Evolutionary conservation across 2,329 filamentous ascomycete species (phyloP).

Genomic region (Penicillium sp.): DNA sequence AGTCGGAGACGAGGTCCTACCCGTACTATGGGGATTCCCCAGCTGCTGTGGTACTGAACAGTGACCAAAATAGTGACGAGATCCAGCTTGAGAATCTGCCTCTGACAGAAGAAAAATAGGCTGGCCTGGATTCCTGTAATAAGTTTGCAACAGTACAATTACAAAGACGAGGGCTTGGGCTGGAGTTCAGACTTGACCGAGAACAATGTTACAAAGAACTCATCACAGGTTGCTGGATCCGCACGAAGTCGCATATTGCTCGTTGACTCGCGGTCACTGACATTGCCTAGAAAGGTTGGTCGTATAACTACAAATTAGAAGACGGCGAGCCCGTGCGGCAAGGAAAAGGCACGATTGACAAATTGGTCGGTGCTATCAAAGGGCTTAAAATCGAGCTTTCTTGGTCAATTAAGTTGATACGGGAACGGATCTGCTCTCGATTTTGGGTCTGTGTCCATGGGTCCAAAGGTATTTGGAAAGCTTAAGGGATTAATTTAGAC

Average conservation of each 20-base stretch:
- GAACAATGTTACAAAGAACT: no score
- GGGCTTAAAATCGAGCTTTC: conserved; percentile 36
- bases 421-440: background rate
- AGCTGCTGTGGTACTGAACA: conserved; percentile 51
- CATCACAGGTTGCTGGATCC: no score
- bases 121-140: background rate
- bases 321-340: conserved; percentile 54
- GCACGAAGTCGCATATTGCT: no score
- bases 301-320: conserved; percentile 57
- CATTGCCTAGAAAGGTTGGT: conserved; percentile 61
- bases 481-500: background rate
- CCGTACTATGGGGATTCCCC: conserved; percentile 65
- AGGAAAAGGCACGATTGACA: conserved; percentile 56
- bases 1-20: conserved; percentile 56
- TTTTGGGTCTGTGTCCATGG: background rate
- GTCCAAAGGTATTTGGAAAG: conserved; percentile 11
- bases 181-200: background rate
- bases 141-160: background rate
- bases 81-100: conserved; percentile 43
- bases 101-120: background rate
- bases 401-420: conserved; percentile 22
- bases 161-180: background rate
- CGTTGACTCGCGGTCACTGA: conserved; percentile 41
- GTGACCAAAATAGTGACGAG: conserved; percentile 34
- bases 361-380: conserved; percentile 39